phyloP scores from a whole-genome alignment of 495 filamentous ascomycete species.

The Viridothelium virens region DNA sequence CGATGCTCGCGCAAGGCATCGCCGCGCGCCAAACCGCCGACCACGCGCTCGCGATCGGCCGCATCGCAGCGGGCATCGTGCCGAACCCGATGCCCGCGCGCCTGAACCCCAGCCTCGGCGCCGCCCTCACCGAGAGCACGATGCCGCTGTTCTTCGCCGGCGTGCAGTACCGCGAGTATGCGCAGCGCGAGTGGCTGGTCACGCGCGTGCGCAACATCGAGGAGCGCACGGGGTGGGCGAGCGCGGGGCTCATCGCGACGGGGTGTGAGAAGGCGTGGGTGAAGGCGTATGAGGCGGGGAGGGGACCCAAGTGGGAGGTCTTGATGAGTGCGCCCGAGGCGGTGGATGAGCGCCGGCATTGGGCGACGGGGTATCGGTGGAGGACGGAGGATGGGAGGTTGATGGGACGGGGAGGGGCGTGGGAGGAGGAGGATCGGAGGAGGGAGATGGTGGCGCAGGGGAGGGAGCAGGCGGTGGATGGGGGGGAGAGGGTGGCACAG shows the following conservation, averaged over 20 bases:
- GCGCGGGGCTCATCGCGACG: constrained; percentile 64
- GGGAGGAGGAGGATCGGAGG: constrained; percentile 2
- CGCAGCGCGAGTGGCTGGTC: constrained; percentile 70
- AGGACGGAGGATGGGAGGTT: constrained; percentile 30
- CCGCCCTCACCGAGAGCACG: constrained; percentile 68
- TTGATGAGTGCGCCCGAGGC: constrained; percentile 7
- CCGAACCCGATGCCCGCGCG: constrained; percentile 47
- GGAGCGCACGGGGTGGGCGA: constrained; percentile 79
- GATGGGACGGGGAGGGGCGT: constrained; percentile 25
- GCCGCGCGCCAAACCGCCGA: constrained; percentile 58
- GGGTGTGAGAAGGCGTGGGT: constrained; percentile 83
- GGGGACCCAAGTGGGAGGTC: constrained; percentile 63
- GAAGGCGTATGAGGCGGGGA: constrained; percentile 58
- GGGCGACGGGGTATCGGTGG: constrained; percentile 9
- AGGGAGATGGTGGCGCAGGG: constrained; percentile 17
- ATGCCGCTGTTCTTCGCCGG: constrained; percentile 80
- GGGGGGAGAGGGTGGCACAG: constrained; percentile 18
- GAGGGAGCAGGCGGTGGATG: constrained; percentile 25
- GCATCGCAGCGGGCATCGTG: constrained; percentile 70
- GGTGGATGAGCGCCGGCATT: constrained; percentile 12
- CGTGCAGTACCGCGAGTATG: constrained; percentile 64
- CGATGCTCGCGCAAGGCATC: constrained; percentile 73
- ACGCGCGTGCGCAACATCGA: constrained; percentile 64
- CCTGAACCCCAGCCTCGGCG: constrained; percentile 73
- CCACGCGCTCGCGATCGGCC: constrained; percentile 67